Base-by-base conservation (phyloP, 2,329 filamentous ascomycete species). In the Trichoderma breve region DNA sequence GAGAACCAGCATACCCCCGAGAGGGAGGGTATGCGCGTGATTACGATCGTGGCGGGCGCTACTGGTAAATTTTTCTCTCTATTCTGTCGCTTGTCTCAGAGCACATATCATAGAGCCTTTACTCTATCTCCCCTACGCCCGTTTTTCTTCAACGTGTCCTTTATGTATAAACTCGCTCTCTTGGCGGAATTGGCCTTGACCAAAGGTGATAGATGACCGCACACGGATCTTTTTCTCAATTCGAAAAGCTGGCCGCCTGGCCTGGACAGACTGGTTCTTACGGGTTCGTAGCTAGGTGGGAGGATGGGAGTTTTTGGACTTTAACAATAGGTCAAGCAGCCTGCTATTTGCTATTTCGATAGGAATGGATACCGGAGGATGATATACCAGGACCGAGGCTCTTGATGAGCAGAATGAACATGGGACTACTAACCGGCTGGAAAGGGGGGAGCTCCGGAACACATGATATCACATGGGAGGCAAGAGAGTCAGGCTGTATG, bases 1-100 rank as follows among this genome's bases (percentile, higher is more conserved):
- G 81, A 57, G 81, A 82, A 65, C 78, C 79, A 30, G 77, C 78
- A 67, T 83, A 83, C 60, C 82, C 83, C 65, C 83, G 81, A 26
- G 81, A 82, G 55, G 82, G 57, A 34, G 57, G 80, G 34, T 84
- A 84, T 74, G 77, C 82, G 66, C 84, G 84, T 72, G 85, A 86
- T 65, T 88, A 88, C 77, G 83, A 85, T 43, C 83, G 85, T 75
- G 82, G 84, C 75, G 83, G 83, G 73, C 83, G 83, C 74, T 86
- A 86, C 81, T 87, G 84, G 83, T 85, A 84, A 84, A 79, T 81
- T 66, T 68, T n/a, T 74, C 75, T 76, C 77, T 74, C 75, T 72
- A 76, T 39, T 62, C 62, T 15, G 36, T 66, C 34, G 32, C 34
- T 61, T 51, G 28, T 62, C 30, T 18, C 28, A 34, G 39, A 30